A percentile compares a stretch with the other conserved stretches of the same genome.
Conservation (phyloP, 345 rosid species). For the Angophora floribunda region DNA sequence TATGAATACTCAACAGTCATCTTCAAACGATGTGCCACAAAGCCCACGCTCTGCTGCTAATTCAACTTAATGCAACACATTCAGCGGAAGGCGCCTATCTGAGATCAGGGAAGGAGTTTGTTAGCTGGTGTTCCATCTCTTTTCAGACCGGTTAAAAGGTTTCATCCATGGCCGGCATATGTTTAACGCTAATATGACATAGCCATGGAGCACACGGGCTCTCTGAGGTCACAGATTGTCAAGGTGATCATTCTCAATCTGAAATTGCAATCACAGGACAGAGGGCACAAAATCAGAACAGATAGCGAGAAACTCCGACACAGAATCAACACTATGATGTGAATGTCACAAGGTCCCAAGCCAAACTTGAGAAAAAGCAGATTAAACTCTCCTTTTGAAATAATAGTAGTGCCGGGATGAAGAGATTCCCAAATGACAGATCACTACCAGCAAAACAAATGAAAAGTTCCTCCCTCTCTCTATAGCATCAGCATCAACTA, state of each 20-base stretch:
- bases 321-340: not conserved
- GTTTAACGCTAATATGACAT: not conserved
- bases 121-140: not conserved
- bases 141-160: not conserved
- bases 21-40: not conserved
- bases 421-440: not conserved
- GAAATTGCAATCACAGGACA: not conserved
- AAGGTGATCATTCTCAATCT: not conserved
- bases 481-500: not conserved
- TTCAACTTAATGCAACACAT: not conserved
- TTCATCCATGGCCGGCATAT: not conserved
- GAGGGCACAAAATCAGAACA: accelerated
- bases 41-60: not conserved
- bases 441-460: not conserved
- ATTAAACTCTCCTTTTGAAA: not conserved
- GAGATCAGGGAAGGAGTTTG: not conserved
- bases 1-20: not conserved
- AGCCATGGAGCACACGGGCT: not conserved
- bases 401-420: not conserved
- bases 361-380: not conserved
- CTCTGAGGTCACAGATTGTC: not conserved
- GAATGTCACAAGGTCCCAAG: not conserved
- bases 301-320: accelerated
- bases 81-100: not conserved
- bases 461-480: not conserved